phyloP scores from a whole-genome alignment of 805 yeast genomes.

The Grigorovia yakushimaensis region DNA sequence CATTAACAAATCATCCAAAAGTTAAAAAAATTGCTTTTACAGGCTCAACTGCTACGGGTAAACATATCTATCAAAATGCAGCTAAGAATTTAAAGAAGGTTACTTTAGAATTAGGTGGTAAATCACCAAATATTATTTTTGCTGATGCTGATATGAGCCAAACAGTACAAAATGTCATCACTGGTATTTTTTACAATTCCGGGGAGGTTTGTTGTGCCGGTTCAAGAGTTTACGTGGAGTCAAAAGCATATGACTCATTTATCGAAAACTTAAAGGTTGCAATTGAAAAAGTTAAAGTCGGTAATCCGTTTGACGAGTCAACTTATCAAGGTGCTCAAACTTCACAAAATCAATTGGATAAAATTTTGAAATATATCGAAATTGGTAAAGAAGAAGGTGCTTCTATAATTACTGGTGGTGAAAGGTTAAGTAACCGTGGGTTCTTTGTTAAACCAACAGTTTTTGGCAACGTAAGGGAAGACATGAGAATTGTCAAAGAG shows the following conservation, averaged over 20 bases:
- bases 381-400: conserved; percentile 62
- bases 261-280: conserved; percentile 44
- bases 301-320: conserved; percentile 66
- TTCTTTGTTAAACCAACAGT: conserved; percentile 74
- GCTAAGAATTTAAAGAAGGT: conserved; percentile 33
- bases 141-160: conserved; percentile 34
- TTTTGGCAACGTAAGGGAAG: conserved; percentile 68
- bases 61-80: conserved; percentile 31
- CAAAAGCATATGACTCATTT: conserved; percentile 57
- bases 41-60: conserved; percentile 39
- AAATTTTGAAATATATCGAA: conserved; percentile 53
- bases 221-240: conserved; percentile 76
- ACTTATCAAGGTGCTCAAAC: conserved; percentile 71
- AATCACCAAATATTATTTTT: conserved; percentile 37
- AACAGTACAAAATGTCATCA: conserved; percentile 36
- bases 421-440: conserved; percentile 59
- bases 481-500: conserved; percentile 69
- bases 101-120: conserved; percentile 39
- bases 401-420: conserved; percentile 72
- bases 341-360: conserved; percentile 54
- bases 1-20: conserved; percentile 33
- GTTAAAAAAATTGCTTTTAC: conserved; percentile 41
- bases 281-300: conserved; percentile 49
- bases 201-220: conserved; percentile 94
- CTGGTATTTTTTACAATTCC: conserved; percentile 72